Percentiles rank a stretch among this genome's conserved stretches.
phyloP scores from a whole-genome alignment of 2,329 filamentous ascomycete genomes.

The Coniella vitis region DNA sequence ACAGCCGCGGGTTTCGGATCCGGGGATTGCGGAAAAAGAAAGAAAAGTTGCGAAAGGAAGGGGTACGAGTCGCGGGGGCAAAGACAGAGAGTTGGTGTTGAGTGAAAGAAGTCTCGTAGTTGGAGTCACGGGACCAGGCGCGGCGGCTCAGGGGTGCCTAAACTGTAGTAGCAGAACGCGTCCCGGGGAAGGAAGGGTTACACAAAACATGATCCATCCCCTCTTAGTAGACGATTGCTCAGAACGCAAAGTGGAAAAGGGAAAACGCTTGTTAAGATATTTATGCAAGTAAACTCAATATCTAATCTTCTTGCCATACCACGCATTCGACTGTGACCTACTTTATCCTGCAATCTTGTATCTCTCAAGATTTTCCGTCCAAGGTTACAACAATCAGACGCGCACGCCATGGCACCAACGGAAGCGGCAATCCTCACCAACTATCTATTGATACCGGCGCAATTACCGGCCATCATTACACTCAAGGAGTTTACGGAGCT shows the following conservation, averaged over 20 bases:
- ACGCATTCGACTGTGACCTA: neutral
- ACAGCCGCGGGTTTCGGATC: neutral
- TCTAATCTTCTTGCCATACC: no score
- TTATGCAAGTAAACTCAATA: no score
- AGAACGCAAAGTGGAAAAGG: no score
- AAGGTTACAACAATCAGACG: neutral
- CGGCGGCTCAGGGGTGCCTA: slow-evolving; percentile 1
- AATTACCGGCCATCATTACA: slow-evolving; percentile 66
- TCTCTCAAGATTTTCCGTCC: neutral
- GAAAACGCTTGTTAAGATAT: no score
- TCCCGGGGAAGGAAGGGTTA: slow-evolving; percentile 5
- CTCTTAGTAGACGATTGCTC: neutral
- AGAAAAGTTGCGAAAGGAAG: no score
- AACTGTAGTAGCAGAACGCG: no score
- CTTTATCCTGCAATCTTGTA: neutral
- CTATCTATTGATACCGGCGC: slow-evolving; percentile 71
- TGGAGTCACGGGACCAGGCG: slow-evolving; percentile 15
- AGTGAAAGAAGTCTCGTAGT: slow-evolving; percentile 4
- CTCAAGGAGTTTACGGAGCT: slow-evolving; percentile 68
- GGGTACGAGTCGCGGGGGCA: no score
- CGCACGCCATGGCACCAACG: slow-evolving; percentile 56
- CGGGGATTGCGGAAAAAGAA: no score
- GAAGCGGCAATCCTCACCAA: slow-evolving; percentile 69
- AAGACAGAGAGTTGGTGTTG: neutral
- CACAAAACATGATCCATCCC: neutral